Evolutionary conservation across 2,329 filamentous ascomycete species (phyloP).

Genomic region (Fusarium coffeatum): DNA sequence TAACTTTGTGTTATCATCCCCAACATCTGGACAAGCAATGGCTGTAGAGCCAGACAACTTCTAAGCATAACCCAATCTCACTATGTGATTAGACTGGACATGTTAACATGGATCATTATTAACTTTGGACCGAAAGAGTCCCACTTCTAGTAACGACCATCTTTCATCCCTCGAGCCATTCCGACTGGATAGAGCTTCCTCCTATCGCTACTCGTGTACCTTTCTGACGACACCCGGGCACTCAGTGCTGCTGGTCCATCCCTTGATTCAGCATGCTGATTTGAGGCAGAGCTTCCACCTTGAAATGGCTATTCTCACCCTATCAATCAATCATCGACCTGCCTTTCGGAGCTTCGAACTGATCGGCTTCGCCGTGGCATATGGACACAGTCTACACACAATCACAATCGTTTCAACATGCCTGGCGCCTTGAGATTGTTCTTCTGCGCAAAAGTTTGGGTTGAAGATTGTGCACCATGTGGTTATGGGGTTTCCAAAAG

Average conservation of each 20-base stretch:
- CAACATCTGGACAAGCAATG: not conserved
- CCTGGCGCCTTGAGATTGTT: not conserved
- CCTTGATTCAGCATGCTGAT: not conserved
- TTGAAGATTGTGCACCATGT: not conserved
- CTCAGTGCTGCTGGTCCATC: not conserved
- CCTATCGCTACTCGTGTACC: not conserved
- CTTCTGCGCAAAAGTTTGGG: not conserved
- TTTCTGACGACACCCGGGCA: not conserved
- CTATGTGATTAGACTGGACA: not conserved
- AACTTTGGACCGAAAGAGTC: not conserved
- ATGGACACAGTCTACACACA: constrained; percentile 4
- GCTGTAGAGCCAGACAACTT: not conserved
- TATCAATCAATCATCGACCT: not conserved
- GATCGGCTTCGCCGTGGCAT: not conserved
- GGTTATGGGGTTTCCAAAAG: not conserved
- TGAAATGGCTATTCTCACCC: constrained; percentile 6
- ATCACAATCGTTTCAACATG: constrained; percentile 12
- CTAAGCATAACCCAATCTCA: not conserved
- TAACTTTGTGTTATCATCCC: not conserved
- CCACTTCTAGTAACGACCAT: not conserved
- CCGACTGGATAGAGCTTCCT: not conserved
- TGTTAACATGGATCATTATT: not conserved
- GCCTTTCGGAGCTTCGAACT: not conserved
- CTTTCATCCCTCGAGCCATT: not conserved
- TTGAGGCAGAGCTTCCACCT: not conserved